Base-by-base conservation (phyloP, 179 eudicot genomes). In the Spergularia azorica region DNA sequence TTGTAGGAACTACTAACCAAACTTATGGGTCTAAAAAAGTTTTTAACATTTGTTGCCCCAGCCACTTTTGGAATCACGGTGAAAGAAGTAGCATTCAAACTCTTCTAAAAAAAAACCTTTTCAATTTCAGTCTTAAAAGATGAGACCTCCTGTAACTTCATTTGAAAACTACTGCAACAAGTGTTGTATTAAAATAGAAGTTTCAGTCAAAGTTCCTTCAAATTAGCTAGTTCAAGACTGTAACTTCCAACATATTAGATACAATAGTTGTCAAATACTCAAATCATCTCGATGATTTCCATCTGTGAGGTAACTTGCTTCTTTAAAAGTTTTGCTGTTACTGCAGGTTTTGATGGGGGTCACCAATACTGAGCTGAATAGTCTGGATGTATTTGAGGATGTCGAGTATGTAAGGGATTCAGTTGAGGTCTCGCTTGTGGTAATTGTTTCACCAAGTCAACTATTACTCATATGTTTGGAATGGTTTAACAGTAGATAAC, bases 321-420 rank as follows among this genome's bases (percentile, higher is more conserved):
- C 5, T 21, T 75, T 72, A 51, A 5, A 2, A 4, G 32, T 11
- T 3, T 39, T 26, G 36, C 41, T 15, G 20, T n/a, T 21, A 60
- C 38, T 84, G 77, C 90, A 95, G 99, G 92, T 95, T 65, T 82
- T 95, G 67, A 79, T 72, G 46, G 97, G 86, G 20, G 43, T 95
- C 50, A 87, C 97, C 60, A 76, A 79, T 76, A 84, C 85, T 6
- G 99, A 95, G 81, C 84, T 95, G 76, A 70, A 85, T 82, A 81
- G 91, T 65, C 80, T 95, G 73, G 97, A 95, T 82, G 64, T 75
- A 13, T 95, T 95, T 79, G 97, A 95, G 88, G 99, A 95, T 83
- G 86, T 74, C 15, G 97, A 95, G 90, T 95, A 95, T 80, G 92
- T 88, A 60, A 89, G 93, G 84, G 82, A 70, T 54, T 76, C 83